Conservation (phyloP, 805 yeast species). For the Suhomyces emberorum region DNA sequence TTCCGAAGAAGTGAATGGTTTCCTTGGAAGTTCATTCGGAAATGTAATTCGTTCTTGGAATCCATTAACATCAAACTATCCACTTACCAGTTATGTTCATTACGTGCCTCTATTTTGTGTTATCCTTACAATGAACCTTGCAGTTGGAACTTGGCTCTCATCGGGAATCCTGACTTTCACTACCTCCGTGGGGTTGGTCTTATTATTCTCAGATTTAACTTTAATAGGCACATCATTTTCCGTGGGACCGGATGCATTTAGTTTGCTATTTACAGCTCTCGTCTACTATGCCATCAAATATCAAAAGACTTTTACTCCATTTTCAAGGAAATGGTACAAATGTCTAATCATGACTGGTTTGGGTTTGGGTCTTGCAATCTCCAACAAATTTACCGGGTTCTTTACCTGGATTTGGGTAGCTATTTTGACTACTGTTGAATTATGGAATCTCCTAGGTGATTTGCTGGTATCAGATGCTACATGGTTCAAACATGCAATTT, state of each 20-base stretch:
- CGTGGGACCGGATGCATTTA: conserved; percentile 40
- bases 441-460: conserved; percentile 76
- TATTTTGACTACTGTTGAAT: conserved; percentile 40
- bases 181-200: conserved; percentile 48
- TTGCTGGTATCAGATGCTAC: conserved; percentile 38
- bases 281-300: conserved; percentile 51
- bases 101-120: conserved; percentile 56
- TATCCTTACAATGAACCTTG: conserved; percentile 46
- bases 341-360: conserved; percentile 47
- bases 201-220: conserved; percentile 64
- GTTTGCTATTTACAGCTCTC: conserved; percentile 45
- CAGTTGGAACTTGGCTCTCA: conserved; percentile 53
- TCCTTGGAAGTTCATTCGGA: too few species aligned
- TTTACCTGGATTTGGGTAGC: conserved; percentile 67
- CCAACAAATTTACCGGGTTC: conserved; percentile 71
- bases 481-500: conserved; percentile 39
- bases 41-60: too few species aligned
- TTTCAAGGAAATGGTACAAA: conserved; percentile 51
- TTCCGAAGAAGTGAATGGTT: too few species aligned
- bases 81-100: conserved; percentile 57
- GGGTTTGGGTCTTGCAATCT: conserved; percentile 52
- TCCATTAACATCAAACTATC: too few species aligned
- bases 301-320: conserved; percentile 44
- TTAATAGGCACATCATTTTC: conserved; percentile 58
- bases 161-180: conserved; percentile 51